A percentile compares a stretch with the other conserved stretches of the same genome.
These are phyloP conservation scores for Beauveria bassiana DNA, from an alignment of 2,329 filamentous ascomycete genomes.

Conservation along the genomic window DNA sequence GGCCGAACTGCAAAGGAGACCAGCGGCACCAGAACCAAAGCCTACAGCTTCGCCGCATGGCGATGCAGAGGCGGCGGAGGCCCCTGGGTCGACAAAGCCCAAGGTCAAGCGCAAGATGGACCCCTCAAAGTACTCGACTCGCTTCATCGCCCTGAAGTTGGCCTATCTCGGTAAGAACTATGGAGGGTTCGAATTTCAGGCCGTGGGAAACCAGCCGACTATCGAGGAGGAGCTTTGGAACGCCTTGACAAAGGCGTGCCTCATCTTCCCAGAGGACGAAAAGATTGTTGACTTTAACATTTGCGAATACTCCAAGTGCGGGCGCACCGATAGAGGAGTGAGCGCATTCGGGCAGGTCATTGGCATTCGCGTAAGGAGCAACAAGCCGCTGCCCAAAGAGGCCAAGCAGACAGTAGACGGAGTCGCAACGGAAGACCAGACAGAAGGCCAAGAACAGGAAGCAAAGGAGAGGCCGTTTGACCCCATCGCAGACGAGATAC, in stretches of 20 bases:
- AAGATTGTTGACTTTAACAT: constrained; percentile 68
- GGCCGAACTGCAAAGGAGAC: constrained; percentile 48
- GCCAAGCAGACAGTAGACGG: neutral
- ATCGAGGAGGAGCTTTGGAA: constrained; percentile 95
- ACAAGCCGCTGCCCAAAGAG: constrained; percentile 48
- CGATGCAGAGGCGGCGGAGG: neutral
- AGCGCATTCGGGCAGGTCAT: constrained; percentile 97
- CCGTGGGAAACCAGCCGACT: constrained; percentile 63
- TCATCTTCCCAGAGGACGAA: constrained; percentile 66
- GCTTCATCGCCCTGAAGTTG: constrained; percentile 84
- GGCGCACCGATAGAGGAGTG: constrained; percentile 85
- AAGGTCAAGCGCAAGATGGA: constrained; percentile 57
- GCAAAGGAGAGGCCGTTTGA: constrained; percentile 39
- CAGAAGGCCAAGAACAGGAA: constrained; percentile 19
- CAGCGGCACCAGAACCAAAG: constrained; percentile 17
- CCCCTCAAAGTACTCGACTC: constrained; percentile 70
- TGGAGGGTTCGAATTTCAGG: constrained; percentile 86
- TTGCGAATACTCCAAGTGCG: constrained; percentile 91
- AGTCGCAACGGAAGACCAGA: constrained; percentile 7
- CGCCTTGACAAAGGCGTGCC: constrained; percentile 69
- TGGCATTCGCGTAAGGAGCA: constrained; percentile 73
- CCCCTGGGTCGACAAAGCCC: constrained; percentile 22
- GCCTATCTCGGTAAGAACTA: constrained; percentile 89
- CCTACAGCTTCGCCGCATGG: constrained; percentile 8
- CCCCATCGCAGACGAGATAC: constrained; percentile 70